phyloP scores from a whole-genome alignment of 805 yeast genomes.

The Millerozyma miso region DNA sequence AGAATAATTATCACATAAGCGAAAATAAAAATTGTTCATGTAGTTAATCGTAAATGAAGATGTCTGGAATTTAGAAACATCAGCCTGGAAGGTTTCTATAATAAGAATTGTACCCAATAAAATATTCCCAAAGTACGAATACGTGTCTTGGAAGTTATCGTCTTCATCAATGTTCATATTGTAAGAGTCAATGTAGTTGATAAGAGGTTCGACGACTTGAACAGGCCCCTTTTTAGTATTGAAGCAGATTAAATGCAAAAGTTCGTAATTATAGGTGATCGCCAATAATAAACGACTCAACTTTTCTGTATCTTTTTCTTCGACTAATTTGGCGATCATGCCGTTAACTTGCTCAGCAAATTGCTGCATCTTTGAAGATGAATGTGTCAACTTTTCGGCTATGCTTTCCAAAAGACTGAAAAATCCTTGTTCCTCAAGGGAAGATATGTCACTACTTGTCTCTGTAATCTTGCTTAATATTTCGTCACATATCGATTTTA shows the following conservation, averaged over 20 bases:
- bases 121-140: constrained; percentile 64
- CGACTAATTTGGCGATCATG: constrained; percentile 20
- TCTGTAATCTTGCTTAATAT: constrained; percentile 29
- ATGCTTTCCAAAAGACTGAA: constrained; percentile 22
- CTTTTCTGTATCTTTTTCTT: constrained; percentile 27
- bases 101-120: constrained; percentile 35
- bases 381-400: constrained; percentile 18
- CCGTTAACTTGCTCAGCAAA: constrained; percentile 14
- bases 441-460: constrained; percentile 35
- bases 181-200: constrained; percentile 48
- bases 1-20: constrained; percentile 29
- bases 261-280: constrained; percentile 38
- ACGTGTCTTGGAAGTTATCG: constrained; percentile 59
- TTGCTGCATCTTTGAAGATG: constrained; percentile 22
- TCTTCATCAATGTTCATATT: constrained; percentile 45
- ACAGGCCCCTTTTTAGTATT: constrained; percentile 43
- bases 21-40: constrained; percentile 28
- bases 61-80: constrained; percentile 18
- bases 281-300: constrained; percentile 47
- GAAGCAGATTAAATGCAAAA: constrained; percentile 37
- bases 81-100: constrained; percentile 21
- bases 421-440: constrained; percentile 37
- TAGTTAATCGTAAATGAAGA: constrained; percentile 31
- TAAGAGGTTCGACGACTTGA: constrained; percentile 39
- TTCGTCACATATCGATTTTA: constrained; percentile 17